These are phyloP conservation scores for Solanum arcanum DNA, from an alignment of 257 asterid species.

Conservation along the genomic window DNA sequence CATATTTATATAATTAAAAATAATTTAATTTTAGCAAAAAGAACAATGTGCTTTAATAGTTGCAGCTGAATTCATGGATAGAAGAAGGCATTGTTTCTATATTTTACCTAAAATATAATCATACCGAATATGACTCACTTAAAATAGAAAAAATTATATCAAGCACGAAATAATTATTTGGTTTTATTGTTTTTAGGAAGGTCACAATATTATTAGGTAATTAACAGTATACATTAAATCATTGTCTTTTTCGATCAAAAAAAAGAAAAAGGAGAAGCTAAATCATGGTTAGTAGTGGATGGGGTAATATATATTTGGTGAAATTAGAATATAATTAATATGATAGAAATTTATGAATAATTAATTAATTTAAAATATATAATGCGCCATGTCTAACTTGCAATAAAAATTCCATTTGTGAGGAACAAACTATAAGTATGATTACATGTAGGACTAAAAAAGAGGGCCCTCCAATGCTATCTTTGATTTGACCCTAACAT, in stretches of 20 bases:
- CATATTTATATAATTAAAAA: background rate
- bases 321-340: background rate
- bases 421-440: constrained; percentile 21
- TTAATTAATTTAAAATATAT: background rate
- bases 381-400: constrained; percentile 40
- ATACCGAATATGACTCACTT: background rate
- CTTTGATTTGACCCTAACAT: constrained; percentile 40
- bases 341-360: background rate
- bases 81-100: background rate
- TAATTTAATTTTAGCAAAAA: background rate
- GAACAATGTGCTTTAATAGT: background rate
- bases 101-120: background rate
- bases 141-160: background rate
- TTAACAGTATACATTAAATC: background rate
- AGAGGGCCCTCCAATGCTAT: constrained; percentile 6
- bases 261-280: background rate
- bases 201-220: background rate
- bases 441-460: constrained; percentile 23
- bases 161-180: background rate
- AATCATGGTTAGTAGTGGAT: background rate
- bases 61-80: background rate
- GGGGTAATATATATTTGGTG: background rate
- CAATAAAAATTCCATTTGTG: constrained; percentile 7
- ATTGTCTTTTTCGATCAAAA: background rate
- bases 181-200: background rate